These are phyloP conservation scores for Orbilia ellipsospora DNA, from an alignment of 2,329 filamentous ascomycete species.

Conservation along the genomic window DNA sequence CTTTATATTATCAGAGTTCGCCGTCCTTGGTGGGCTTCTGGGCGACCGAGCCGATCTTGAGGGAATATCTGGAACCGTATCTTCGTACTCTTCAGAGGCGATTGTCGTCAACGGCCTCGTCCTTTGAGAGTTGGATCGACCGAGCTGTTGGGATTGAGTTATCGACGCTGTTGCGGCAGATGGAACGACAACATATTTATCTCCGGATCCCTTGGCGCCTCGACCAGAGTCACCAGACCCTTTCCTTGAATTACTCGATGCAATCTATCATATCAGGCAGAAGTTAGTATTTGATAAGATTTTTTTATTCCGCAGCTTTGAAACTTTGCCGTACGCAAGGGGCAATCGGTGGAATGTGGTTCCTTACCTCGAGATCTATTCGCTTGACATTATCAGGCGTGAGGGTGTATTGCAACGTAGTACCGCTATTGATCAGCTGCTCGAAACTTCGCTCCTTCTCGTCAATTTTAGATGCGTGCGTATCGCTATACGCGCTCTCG, in stretches of 20 bases:
- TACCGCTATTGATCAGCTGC: conserved; percentile 81
- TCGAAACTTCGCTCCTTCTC: conserved; percentile 78
- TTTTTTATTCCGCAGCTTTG: not conserved
- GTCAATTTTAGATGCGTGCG: conserved; percentile 61
- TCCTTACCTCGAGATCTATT: conserved; percentile 69
- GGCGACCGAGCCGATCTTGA: conserved; percentile 29
- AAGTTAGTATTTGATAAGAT: conserved; percentile 22
- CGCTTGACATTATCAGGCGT: conserved; percentile 83
- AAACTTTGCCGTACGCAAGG: conserved; percentile 36
- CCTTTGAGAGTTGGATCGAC: conserved; percentile 41
- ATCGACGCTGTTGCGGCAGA: not conserved
- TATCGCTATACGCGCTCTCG: conserved; percentile 63
- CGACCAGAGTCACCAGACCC: conserved; percentile 49
- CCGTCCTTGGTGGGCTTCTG: conserved; percentile 23
- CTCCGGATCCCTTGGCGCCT: conserved; percentile 17
- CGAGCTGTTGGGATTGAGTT: conserved; percentile 20
- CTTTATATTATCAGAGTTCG: conserved; percentile 44
- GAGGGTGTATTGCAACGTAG: conserved; percentile 83
- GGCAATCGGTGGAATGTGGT: conserved; percentile 24
- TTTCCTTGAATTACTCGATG: conserved; percentile 45
- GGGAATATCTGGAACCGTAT: conserved; percentile 51
- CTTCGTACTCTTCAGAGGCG: conserved; percentile 45
- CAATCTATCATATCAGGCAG: conserved; percentile 42
- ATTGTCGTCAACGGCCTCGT: conserved; percentile 47
- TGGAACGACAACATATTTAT: conserved; percentile 45